These are phyloP conservation scores for Xylariomycetidae sp. DNA, from an alignment of 2,329 filamentous ascomycete species.

Conservation along the genomic window DNA sequence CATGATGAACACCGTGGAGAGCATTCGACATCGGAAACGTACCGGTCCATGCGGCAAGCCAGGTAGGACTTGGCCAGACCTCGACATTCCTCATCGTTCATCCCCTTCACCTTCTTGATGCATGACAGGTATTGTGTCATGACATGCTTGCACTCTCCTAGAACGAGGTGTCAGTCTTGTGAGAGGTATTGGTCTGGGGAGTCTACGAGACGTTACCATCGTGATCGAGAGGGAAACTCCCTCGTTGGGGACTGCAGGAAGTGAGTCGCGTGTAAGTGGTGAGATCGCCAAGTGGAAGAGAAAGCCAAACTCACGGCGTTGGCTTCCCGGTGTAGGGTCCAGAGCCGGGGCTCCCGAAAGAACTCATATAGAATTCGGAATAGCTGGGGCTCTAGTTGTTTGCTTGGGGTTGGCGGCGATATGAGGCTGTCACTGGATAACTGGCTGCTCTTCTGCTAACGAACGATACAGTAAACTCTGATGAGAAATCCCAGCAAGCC, in stretches of 20 bases:
- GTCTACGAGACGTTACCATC: too few relatives aligned
- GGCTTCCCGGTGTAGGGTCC: slow-evolving; percentile 23
- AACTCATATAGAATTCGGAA: too few relatives aligned
- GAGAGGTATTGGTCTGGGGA: background rate
- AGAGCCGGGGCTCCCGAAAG: slow-evolving; percentile 25
- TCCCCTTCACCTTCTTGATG: slow-evolving; percentile 75
- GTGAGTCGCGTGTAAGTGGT: slow-evolving; percentile 4
- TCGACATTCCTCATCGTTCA: slow-evolving; percentile 83
- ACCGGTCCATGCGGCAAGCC: slow-evolving; percentile 91
- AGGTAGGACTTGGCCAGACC: slow-evolving; percentile 83
- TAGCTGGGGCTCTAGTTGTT: too few relatives aligned
- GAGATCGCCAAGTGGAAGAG: slow-evolving; percentile 2
- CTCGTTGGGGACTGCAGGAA: slow-evolving; percentile 69
- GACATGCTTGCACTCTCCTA: slow-evolving; percentile 87
- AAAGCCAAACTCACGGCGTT: slow-evolving; percentile 18
- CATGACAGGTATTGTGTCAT: slow-evolving; percentile 84
- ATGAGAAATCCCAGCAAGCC: too few relatives aligned
- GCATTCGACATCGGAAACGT: too few relatives aligned
- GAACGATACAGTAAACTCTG: too few relatives aligned
- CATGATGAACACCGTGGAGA: too few relatives aligned
- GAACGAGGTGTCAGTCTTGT: slow-evolving; percentile 1
- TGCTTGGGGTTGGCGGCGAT: too few relatives aligned
- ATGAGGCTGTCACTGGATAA: too few relatives aligned
- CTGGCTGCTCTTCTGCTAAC: too few relatives aligned
- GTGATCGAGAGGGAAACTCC: slow-evolving; percentile 94